Evolutionary conservation across 495 filamentous ascomycete genomes (phyloP), one percentile per base, ranked within the genome.

Genomic region (Penicillium salamii): DNA sequence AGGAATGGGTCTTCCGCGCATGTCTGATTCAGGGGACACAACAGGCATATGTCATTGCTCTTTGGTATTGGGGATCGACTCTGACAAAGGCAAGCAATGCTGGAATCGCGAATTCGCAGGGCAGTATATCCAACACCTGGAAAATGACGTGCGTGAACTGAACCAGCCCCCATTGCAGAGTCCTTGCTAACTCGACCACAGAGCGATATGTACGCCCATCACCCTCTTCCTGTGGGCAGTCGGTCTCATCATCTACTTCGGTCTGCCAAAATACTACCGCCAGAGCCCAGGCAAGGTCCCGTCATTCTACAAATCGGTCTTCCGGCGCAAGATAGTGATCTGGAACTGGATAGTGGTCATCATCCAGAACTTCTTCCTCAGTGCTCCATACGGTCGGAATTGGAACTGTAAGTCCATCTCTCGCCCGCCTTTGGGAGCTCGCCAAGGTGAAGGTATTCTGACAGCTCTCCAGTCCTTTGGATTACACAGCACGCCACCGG

Each of bases 241-340:
- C 9, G 74, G 72, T 7, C 37, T 73, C 12, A 39, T 77, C 7
- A 48, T 77, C 8, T 74, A 65, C 45, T 70, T 74, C 29, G 74
- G 74, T 8, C 54, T 77, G 29, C 74, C 74, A 19, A 74, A 75
- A 35, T 77, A 76, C 49, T 77, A 77, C 49, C 74, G 79, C 39
- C 84, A 86, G 54, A 67, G 74, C 1, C 86, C 87, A 0, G 87
- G 85, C 43, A 78, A 78, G 31, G 79, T 89, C 0, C 87, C 87
- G 0, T 76, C 74, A 1, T 77, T 77, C 61, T 77, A 77, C 49
- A 62, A 68, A 47, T 74, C 74, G 1, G 67, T 77, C 9, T 72
- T 70, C 38, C 54, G 72, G 3, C 68, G 72, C 39, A 77, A 77
- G 55, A 77, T 76, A 21, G 63, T 77, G n/a, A 59, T 75, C 3